Percentiles rank a stretch among this genome's conserved stretches.
Conservation (phyloP, 495 filamentous ascomycete species). For the Lasiosphaeria hispida region DNA sequence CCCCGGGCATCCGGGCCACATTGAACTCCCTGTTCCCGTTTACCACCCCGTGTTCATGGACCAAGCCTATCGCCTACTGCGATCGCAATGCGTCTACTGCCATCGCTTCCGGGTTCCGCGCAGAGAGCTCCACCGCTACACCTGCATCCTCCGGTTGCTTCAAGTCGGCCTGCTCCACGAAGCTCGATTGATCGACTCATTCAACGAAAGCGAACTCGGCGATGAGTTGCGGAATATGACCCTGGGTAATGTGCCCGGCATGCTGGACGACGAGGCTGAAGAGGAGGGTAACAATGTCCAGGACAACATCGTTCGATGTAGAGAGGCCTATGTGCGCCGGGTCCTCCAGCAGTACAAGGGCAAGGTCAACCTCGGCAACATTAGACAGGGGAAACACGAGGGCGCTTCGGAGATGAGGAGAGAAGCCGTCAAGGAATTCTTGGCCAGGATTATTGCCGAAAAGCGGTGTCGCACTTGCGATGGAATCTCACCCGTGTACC, state of each 20-base stretch:
- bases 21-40: constrained; percentile 86
- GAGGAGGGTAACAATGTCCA: constrained; percentile 28
- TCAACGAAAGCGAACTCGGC: constrained; percentile 49
- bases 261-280: constrained; percentile 27
- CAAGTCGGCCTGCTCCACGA: constrained; percentile 79
- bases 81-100: constrained; percentile 87
- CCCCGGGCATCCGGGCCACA: constrained; percentile 91
- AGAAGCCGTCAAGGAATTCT: constrained; percentile 73
- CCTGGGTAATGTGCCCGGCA: constrained; percentile 23
- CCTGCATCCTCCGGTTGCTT: constrained; percentile 83
- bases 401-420: constrained; percentile 73
- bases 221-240: constrained; percentile 19
- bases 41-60: constrained; percentile 95
- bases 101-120: constrained; percentile 74
- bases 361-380: constrained; percentile 48
- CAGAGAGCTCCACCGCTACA: constrained; percentile 67
- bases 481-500: constrained; percentile 71
- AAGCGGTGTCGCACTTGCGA: constrained; percentile 72
- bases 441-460: constrained; percentile 60
- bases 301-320: constrained; percentile 56
- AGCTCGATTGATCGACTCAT: constrained; percentile 61
- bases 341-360: constrained; percentile 56
- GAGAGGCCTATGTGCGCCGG: constrained; percentile 67
- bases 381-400: constrained; percentile 71
- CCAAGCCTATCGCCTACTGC: constrained; percentile 77